Conservation (phyloP, 2,329 filamentous ascomycete species). For the Fusarium piperis region DNA sequence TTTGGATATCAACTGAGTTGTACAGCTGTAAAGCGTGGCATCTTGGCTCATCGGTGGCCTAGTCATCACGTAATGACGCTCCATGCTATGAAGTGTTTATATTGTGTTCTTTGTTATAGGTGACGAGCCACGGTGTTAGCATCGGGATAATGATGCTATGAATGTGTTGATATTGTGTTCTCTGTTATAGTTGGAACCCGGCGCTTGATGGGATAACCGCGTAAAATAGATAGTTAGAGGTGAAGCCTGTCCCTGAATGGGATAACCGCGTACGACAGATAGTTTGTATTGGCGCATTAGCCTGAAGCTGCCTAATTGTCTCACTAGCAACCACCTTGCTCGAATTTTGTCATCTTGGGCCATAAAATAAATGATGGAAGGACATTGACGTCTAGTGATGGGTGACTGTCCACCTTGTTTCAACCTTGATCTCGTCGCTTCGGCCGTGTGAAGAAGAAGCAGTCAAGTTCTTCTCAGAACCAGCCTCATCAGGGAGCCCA, state of each 20-base stretch:
- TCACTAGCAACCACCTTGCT: background rate
- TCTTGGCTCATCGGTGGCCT: background rate
- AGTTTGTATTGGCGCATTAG: no score
- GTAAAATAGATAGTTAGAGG: no score
- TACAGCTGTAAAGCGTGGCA: accelerated
- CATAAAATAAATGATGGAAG: no score
- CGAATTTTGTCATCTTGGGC: background rate
- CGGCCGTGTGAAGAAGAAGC: conserved; percentile 6
- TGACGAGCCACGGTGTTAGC: no score
- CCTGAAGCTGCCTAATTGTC: background rate
- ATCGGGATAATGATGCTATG: no score
- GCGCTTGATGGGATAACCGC: no score
- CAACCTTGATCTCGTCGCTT: conserved; percentile 32
- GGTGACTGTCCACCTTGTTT: conserved; percentile 39
- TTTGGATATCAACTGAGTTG: background rate
- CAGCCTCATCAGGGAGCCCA: conserved; percentile 31
- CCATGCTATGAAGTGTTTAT: no score
- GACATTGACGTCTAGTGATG: background rate
- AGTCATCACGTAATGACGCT: background rate
- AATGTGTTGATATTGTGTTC: no score
- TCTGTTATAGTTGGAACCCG: no score
- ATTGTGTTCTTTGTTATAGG: no score
- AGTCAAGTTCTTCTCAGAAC: conserved; percentile 41
- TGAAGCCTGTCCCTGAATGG: no score
- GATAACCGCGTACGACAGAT: no score